Base-by-base conservation (phyloP, 176 grass and related monocot species). In the Poa pratensis region DNA sequence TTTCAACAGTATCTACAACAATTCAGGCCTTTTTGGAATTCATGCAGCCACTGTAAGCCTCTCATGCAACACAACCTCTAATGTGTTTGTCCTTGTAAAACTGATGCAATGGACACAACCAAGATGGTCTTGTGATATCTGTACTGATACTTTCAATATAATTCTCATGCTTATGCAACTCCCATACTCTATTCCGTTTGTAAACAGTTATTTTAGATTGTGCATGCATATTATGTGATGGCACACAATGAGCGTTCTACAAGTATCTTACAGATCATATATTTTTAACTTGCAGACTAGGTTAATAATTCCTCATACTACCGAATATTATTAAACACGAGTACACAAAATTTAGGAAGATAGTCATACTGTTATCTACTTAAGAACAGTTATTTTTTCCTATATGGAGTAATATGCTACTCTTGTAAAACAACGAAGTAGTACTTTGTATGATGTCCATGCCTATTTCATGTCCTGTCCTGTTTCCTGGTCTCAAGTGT, bases 21-120 rank as follows among this genome's bases (percentile, higher is more conserved):
- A 92, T 85, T 90, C 94, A 5, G 94, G 94, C 4, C 87, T 97
- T 92, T 97, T 97, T 75, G 94, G 94, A 76, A 92, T 97, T 74
- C 80, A 94, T 87, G 81, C 78, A 49, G 84, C 84, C 75, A 94
- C 84, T 74, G 94, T 97, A 92, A 94, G 92, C 51, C 17, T 81
- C 37, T 82, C 66, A 5, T 82, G 11, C 72, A 87, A 20, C 46
- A 82, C 20, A 75, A 32, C 55, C 43, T 72, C 50, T 64, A 32
- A 61, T 78, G 14, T 81, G 7, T 18, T 70, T 69, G 19, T 15
- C 63, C 18, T 51, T 81, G 11, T 82, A 61, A 43, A 40, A 74
- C 71, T 82, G 43, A 71, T 77, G 64, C 70, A 86, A 71, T 62
- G 4, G 51, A 77, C 66, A 51, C 6, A 86, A 65, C 11, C 4